A percentile compares a stretch with the other conserved stretches of the same genome.
phyloP scores from a whole-genome alignment of 495 filamentous ascomycete genomes.

The Daldinia loculata region DNA sequence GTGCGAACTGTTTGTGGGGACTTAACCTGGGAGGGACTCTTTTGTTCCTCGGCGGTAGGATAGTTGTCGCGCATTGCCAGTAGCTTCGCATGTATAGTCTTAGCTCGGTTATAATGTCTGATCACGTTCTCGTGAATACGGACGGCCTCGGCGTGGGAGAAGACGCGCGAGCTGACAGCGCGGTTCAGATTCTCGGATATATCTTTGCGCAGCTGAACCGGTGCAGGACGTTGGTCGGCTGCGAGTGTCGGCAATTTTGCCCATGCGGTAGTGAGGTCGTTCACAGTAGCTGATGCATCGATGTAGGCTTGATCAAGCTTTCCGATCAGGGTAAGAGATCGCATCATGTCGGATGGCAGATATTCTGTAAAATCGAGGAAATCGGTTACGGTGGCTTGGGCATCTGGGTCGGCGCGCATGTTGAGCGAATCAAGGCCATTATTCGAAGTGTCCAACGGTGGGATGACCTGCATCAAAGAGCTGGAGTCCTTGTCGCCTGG shows the following conservation, averaged over 20 bases:
- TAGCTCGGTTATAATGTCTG: slow-evolving; percentile 78
- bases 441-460: slow-evolving; percentile 42
- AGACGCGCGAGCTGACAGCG: slow-evolving; percentile 78
- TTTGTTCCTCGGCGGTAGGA: slow-evolving; percentile 62
- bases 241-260: slow-evolving; percentile 72
- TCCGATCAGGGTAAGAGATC: slow-evolving; percentile 87
- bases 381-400: slow-evolving; percentile 92
- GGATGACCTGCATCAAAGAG: slow-evolving; percentile 42
- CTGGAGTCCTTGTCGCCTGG: slow-evolving; percentile 48
- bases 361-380: slow-evolving; percentile 97
- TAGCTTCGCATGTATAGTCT: slow-evolving; percentile 82
- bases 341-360: slow-evolving; percentile 89
- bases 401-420: slow-evolving; percentile 79
- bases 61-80: slow-evolving; percentile 71
- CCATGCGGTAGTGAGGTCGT: slow-evolving; percentile 78
- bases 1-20: slow-evolving; percentile 66
- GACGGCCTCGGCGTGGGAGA: slow-evolving; percentile 81
- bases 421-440: slow-evolving; percentile 46
- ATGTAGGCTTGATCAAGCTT: slow-evolving; percentile 79
- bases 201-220: slow-evolving; percentile 70
- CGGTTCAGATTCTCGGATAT: slow-evolving; percentile 79
- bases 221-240: slow-evolving; percentile 53
- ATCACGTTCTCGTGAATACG: slow-evolving; percentile 80
- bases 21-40: slow-evolving; percentile 55
- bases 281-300: slow-evolving; percentile 69